These are phyloP conservation scores for Penicillium sp. DNA, from an alignment of 2,329 filamentous ascomycete species.

Conservation along the genomic window DNA sequence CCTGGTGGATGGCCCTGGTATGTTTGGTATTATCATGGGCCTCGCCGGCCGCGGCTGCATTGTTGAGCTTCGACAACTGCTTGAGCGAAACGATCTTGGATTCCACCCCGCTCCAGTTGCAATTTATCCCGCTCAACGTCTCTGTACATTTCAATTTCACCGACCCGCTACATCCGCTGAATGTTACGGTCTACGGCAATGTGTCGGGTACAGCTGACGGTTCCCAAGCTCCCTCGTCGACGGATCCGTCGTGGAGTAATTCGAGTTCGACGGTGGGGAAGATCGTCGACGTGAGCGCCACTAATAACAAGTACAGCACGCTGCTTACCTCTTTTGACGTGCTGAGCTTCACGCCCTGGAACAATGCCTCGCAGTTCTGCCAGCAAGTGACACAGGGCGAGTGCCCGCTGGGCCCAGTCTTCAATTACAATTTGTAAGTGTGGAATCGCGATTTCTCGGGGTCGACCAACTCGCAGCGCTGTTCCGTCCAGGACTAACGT, in stretches of 20 bases:
- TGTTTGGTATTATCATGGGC: conserved; percentile 29
- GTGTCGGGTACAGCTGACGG: conserved; percentile 72
- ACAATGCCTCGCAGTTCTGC: conserved; percentile 69
- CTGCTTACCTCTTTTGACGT: conserved; percentile 74
- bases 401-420: conserved; percentile 79
- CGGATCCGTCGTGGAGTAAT: conserved; percentile 68
- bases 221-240: conserved; percentile 64
- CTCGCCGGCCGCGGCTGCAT: conserved; percentile 66
- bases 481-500: conserved; percentile 8
- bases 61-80: conserved; percentile 85
- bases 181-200: conserved; percentile 86
- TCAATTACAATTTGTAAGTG: conserved; percentile 62
- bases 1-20: conserved; percentile 31
- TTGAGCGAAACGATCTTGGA: conserved; percentile 65
- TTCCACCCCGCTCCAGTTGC: conserved; percentile 67
- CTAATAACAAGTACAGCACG: conserved; percentile 71
- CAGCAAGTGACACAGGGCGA: conserved; percentile 60
- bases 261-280: conserved; percentile 71
- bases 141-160: conserved; percentile 74
- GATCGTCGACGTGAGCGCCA: conserved; percentile 69
- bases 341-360: conserved; percentile 75
- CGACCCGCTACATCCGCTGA: conserved; percentile 68
- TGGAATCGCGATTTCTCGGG: neutral
- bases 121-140: conserved; percentile 78
- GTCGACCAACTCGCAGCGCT: too few species aligned